Evolutionary conservation across 192 early-diverging fungal genomes (phyloP).

Genomic region (Gryganskiella cystojenkinii): DNA sequence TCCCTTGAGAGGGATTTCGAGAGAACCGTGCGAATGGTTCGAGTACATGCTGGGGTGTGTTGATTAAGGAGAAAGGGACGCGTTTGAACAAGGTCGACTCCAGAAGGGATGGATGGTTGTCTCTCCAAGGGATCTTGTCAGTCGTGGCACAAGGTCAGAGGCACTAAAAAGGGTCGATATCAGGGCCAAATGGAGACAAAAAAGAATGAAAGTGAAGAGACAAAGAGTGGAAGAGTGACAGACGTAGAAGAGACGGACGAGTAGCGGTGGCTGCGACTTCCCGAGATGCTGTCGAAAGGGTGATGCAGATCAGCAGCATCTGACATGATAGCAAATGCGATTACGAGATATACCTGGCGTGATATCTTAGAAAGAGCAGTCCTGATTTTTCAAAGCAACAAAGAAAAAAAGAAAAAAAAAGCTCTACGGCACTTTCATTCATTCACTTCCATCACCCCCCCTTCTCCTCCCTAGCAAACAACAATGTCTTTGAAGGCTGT

Average conservation of each 20-base stretch:
- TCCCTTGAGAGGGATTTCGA: slow-evolving; percentile 72
- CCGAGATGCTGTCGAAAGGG: no score
- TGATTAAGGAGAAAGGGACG: background rate
- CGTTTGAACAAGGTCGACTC: no score
- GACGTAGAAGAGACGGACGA: background rate
- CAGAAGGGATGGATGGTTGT: background rate
- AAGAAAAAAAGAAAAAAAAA: slow-evolving; percentile 10
- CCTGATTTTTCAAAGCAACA: background rate
- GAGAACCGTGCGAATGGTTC: slow-evolving; percentile 16
- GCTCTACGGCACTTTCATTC: background rate
- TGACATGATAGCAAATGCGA: no score
- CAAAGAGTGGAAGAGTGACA: background rate
- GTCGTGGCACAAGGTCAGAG: background rate
- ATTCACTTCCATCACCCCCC: slow-evolving; percentile 12
- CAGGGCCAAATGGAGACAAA: background rate
- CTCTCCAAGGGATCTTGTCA: background rate
- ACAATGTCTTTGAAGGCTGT: slow-evolving; percentile 51
- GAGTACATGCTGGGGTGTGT: slow-evolving; percentile 19
- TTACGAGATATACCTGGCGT: no score
- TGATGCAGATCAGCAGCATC: no score
- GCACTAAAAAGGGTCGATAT: no score
- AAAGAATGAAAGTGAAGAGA: slow-evolving; percentile 3
- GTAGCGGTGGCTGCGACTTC: background rate
- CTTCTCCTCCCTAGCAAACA: no score
- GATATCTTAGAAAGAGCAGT: background rate